phyloP scores from a whole-genome alignment of 345 rosid genomes.

The Streptanthus diversifolius region DNA sequence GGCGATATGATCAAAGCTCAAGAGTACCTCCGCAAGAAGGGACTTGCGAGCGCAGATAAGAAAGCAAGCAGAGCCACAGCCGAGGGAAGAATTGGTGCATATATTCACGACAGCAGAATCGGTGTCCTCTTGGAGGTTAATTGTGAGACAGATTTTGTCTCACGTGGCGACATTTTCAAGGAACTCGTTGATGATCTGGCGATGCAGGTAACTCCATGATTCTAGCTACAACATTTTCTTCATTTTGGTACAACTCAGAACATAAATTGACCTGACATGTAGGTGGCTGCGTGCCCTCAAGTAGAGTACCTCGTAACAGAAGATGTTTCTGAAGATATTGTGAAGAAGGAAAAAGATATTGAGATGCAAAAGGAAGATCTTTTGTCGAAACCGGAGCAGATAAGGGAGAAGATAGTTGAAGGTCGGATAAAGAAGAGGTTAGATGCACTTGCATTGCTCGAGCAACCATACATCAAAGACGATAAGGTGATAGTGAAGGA shows the following conservation, averaged over 20 bases:
- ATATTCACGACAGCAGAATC: conserved; percentile 92
- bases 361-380: conserved; percentile 99
- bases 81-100: conserved; percentile 92
- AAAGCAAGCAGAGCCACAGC: conserved; percentile 86
- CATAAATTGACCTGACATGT: background rate
- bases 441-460: conserved; percentile 82
- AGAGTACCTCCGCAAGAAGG: conserved; percentile 91
- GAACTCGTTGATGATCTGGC: conserved; percentile 87
- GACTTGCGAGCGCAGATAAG: conserved; percentile 91
- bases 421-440: conserved; percentile 90
- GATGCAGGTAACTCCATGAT: conserved; percentile 53
- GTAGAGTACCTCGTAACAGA: conserved; percentile 75
- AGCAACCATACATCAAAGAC: conserved; percentile 89
- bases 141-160: conserved; percentile 95
- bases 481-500: conserved; percentile 89
- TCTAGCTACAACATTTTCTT: background rate
- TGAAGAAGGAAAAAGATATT: conserved; percentile 79
- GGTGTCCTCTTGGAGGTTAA: conserved; percentile 92
- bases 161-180: conserved; percentile 92
- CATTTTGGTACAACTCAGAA: background rate
- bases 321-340: conserved; percentile 76
- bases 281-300: conserved; percentile 91
- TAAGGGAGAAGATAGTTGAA: conserved; percentile 81
- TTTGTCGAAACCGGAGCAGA: conserved; percentile 83
- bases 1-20: conserved; percentile 87